These are phyloP conservation scores for Punica granatum DNA, from an alignment of 345 rosid species.

Conservation along the genomic window DNA sequence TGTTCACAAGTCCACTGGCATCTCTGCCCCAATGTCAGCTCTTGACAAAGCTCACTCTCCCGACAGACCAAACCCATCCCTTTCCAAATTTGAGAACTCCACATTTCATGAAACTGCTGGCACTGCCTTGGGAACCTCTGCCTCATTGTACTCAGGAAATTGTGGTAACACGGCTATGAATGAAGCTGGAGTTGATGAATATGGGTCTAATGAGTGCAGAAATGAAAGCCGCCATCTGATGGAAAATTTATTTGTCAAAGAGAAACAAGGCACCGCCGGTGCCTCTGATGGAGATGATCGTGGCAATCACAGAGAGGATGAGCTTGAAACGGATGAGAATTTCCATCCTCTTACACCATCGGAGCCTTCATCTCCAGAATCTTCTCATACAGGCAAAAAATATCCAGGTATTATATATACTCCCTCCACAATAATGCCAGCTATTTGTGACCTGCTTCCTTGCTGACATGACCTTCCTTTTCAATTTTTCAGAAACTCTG, in stretches of 20 bases:
- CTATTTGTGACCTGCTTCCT: background rate
- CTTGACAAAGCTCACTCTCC: background rate
- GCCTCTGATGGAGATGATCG: constrained; percentile 14
- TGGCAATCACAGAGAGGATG: constrained; percentile 10
- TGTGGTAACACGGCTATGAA: too few relatives aligned
- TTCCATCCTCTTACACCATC: constrained; percentile 20
- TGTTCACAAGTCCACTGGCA: background rate
- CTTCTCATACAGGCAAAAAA: constrained; percentile 16
- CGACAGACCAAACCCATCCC: background rate
- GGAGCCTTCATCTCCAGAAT: constrained; percentile 17
- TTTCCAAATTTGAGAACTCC: background rate
- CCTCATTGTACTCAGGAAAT: background rate
- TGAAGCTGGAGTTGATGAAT: background rate
- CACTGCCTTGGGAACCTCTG: background rate
- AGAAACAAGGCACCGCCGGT: background rate
- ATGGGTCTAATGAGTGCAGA: background rate
- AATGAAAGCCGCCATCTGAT: background rate
- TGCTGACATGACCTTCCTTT: background rate
- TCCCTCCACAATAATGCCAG: background rate
- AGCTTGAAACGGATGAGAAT: constrained; percentile 15
- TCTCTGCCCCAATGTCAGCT: background rate
- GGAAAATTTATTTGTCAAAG: background rate
- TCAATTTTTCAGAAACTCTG: background rate
- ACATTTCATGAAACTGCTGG: background rate
- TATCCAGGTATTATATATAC: constrained; percentile 32